Evolutionary conservation across 371 early-diverging fungal species (phyloP), one percentile per base, ranked within the genome.

Genomic region (Encephalitozoon hellem): DNA sequence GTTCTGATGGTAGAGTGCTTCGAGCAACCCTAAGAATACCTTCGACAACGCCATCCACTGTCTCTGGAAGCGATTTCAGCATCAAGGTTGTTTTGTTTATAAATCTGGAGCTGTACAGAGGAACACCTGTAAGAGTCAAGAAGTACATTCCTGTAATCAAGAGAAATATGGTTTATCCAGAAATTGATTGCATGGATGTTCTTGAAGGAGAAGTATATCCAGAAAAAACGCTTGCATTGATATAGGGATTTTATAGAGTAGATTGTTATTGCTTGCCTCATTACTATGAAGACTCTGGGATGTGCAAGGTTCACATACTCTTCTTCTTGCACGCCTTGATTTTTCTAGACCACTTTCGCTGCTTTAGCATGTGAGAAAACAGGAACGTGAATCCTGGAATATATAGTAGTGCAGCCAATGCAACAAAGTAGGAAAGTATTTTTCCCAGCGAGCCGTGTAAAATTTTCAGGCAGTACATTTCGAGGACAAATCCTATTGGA

Each of bases 361-460:
- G 65, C 18, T 47, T 71, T 25, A 77, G 71, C 78, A 78, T 78
- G 39, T 78, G 78, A 9, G 30, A 43, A 34, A 72, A 78, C 9
- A 78, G 25, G 49, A 68, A 78, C 21, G 45, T 30, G 53, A 78
- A 78, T 9, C 66, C 63, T 23, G 73, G 73, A 15, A 68, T 23
- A 34, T 73, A 78, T 21, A 41, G 12, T 43, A 78, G 28, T 25
- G 63, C 68, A 42, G 64, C 32, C 21, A 52, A 30, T 15, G 15
- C 63, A 12, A 65, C 32, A n/a, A 64, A 9, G 21, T 54, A 64
- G 1, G 52, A 51, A 11, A 65, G n/a, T 0, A 66, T 23, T 34
- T 38, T 59, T 18, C 59, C 59, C 15, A 38, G n/a, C 18, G n/a
- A 34, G 12, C 34, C 6, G 12, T 59, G 34, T n/a, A 59, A 28